phyloP scores from a whole-genome alignment of 345 rosid genomes.

The Hibiscus mutabilis region DNA sequence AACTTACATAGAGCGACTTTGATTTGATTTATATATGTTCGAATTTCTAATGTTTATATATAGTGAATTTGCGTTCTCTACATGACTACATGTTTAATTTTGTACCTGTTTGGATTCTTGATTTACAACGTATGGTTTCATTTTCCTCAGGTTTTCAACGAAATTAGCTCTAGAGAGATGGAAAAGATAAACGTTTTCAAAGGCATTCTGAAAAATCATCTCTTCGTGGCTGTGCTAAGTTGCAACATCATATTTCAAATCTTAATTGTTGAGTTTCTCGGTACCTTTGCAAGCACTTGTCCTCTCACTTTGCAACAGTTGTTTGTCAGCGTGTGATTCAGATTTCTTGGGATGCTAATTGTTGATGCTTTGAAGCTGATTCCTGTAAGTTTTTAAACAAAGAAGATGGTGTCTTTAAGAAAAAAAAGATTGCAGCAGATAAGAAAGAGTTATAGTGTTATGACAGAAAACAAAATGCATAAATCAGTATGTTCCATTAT shows the following conservation, averaged over 20 bases:
- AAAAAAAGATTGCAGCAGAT: too few species aligned
- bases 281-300: constrained; percentile 61
- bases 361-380: constrained; percentile 73
- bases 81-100: neutral
- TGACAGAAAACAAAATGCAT: too few species aligned
- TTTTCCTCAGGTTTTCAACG: constrained; percentile 50
- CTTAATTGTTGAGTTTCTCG: constrained; percentile 56
- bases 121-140: neutral
- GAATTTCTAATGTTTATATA: neutral
- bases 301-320: constrained; percentile 67
- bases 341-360: constrained; percentile 92
- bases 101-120: too few species aligned
- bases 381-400: too few species aligned
- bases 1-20: neutral
- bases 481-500: too few species aligned
- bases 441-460: too few species aligned
- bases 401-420: too few species aligned
- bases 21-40: neutral
- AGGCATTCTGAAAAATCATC: constrained; percentile 57
- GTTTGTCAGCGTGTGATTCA: constrained; percentile 62
- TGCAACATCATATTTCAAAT: constrained; percentile 61
- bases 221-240: constrained; percentile 47
- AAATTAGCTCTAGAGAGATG: constrained; percentile 76
- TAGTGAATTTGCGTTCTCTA: neutral
- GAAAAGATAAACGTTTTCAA: constrained; percentile 63